A percentile compares a stretch with the other conserved stretches of the same genome.
These are phyloP conservation scores for Globisporangium orthogonon DNA, from an alignment of 352 stramenopile genomes.

Conservation along the genomic window DNA sequence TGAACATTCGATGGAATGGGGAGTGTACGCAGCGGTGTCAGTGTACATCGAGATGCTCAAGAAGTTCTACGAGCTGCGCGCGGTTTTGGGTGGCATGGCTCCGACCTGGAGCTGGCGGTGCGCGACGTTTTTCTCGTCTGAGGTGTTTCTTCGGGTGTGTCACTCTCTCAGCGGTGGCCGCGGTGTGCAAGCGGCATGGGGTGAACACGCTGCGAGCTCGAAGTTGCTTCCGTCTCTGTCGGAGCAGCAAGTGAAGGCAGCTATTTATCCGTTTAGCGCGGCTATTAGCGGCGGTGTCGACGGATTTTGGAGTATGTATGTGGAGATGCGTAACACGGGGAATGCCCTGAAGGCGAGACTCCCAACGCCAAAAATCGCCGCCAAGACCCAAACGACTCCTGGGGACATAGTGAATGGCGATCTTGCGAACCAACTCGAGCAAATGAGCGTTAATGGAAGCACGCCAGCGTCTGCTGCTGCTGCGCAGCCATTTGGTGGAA, in stretches of 20 bases:
- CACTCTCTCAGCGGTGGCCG: conserved; percentile 4
- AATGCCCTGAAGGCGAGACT: not conserved
- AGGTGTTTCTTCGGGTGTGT: conserved; percentile 58
- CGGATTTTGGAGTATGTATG: not conserved
- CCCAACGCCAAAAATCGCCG: not conserved
- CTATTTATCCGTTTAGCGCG: conserved; percentile 1
- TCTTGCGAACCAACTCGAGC: not conserved
- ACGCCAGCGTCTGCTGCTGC: not conserved
- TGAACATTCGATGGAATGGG: conserved; percentile 31
- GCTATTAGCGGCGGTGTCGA: not conserved
- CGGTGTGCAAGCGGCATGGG: conserved; percentile 10
- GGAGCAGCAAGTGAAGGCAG: conserved; percentile 18
- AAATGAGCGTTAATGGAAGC: not conserved
- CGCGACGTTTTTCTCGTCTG: conserved; percentile 50
- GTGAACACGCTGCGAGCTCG: conserved; percentile 1
- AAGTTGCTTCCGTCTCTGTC: conserved; percentile 8
- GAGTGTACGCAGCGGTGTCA: conserved; percentile 33
- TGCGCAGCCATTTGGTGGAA: not conserved
- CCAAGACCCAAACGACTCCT: not conserved
- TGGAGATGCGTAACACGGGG: not conserved
- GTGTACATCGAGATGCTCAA: conserved; percentile 52
- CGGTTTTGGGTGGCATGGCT: conserved; percentile 39
- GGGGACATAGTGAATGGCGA: not conserved
- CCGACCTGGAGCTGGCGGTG: conserved; percentile 21
- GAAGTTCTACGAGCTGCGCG: conserved; percentile 42